Evolutionary conservation across 345 rosid genomes (phyloP), one percentile per base, ranked within the genome.

Genomic region (Nasturtium officinale): DNA sequence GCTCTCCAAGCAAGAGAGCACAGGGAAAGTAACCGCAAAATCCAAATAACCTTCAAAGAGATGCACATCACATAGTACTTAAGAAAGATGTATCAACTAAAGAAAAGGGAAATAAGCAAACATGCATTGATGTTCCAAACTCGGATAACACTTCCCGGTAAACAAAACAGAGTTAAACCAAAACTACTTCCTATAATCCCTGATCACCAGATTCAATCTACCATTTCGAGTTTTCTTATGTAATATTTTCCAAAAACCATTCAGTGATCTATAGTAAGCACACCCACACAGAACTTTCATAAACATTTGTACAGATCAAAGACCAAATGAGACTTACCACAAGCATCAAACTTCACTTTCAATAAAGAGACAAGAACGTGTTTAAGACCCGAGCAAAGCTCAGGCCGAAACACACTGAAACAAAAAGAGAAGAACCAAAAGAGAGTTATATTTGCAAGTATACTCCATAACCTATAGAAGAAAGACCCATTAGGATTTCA

Each of bases 401-500:
- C 55, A 37, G 17, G 16, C 46, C 46, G 16, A 35, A n/a, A n/a
- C n/a, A n/a, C n/a, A n/a, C n/a, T n/a, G n/a, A n/a, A n/a, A n/a
- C n/a, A n/a, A n/a, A n/a, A n/a, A n/a, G n/a, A n/a, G n/a, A n/a
- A n/a, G n/a, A n/a, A n/a, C n/a, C n/a, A 15, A 45, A 33, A 57
- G 20, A 6, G 46, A 33, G 0, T 13, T 5, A 13, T 42, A 38
- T 4, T 9, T 9, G n/a, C 33, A 11, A 7, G 54, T 17, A 17
- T 21, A 58, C 56, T 55, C 20, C 11, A 9, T n/a, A 17, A 55
- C 59, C 48, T 29, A 59, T 8, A 32, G 48, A 23, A 43, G 20
- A 68, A 58, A 30, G 12, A 58, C 66, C 50, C 35, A 33, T 25
- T 61, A 71, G 48, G 30, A 17, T 60, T 17, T 37, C 20, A 33